A percentile compares a stretch with the other conserved stretches of the same genome.
Conservation (phyloP, 2,329 filamentous ascomycete species). For the Aspergillus glaucus region DNA sequence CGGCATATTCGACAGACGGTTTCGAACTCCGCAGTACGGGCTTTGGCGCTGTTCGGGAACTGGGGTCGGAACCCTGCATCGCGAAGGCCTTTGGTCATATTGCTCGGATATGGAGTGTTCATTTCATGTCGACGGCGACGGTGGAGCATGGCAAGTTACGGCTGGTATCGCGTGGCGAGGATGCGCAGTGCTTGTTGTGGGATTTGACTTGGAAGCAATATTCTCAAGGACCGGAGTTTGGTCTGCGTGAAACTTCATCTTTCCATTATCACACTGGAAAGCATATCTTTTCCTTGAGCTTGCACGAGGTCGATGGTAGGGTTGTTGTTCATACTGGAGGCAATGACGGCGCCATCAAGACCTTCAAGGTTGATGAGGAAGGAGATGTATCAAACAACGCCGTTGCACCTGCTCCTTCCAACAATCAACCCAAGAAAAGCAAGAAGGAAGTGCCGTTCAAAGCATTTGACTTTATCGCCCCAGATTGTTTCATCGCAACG, state of each 20-base stretch:
- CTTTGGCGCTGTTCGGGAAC: slow-evolving; percentile 46
- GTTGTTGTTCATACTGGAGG: slow-evolving; percentile 65
- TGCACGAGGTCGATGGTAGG: slow-evolving; percentile 23
- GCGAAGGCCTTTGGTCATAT: slow-evolving; percentile 77
- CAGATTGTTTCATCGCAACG: slow-evolving; percentile 26
- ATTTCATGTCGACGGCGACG: slow-evolving; percentile 48
- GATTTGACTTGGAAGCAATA: slow-evolving; percentile 40
- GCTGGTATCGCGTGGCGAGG: slow-evolving; percentile 77
- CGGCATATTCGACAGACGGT: slow-evolving; percentile 31
- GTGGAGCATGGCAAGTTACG: slow-evolving; percentile 32
- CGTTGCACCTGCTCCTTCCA: neutral
- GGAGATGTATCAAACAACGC: slow-evolving; percentile 3
- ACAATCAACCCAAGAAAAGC: slow-evolving; percentile 7
- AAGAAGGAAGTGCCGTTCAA: slow-evolving; percentile 15
- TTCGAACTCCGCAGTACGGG: slow-evolving; percentile 52
- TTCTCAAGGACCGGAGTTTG: slow-evolving; percentile 11
- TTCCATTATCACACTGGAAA: slow-evolving; percentile 72
- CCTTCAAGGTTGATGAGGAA: slow-evolving; percentile 18
- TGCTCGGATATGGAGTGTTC: slow-evolving; percentile 83
- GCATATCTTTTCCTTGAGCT: slow-evolving; percentile 75
- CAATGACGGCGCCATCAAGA: slow-evolving; percentile 64
- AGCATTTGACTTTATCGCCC: slow-evolving; percentile 29
- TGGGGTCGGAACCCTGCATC: slow-evolving; percentile 46
- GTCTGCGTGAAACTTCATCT: slow-evolving; percentile 42
- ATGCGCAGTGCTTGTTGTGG: slow-evolving; percentile 72